Evolutionary conservation across 208 protist genomes (phyloP).

Genomic region (Tritrichomonas musculus): DNA sequence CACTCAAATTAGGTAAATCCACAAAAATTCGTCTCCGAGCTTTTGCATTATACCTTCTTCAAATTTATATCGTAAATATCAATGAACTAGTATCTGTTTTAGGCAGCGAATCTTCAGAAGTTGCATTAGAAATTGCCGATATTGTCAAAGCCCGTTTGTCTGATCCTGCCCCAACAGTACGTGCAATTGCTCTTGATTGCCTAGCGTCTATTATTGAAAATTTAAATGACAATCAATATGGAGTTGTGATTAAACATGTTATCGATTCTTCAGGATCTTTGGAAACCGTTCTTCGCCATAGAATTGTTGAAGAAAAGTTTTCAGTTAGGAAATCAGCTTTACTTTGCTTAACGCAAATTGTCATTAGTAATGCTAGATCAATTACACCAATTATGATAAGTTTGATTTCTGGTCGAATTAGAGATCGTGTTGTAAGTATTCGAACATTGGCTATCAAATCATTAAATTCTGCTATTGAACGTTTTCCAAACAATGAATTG

Average conservation of each 20-base stretch:
- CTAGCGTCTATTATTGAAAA: background rate
- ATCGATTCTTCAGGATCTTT: background rate
- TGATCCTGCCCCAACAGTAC: background rate
- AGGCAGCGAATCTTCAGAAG: background rate
- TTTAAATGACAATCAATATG: background rate
- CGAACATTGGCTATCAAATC: background rate
- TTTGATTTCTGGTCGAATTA: background rate
- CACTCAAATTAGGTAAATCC: background rate
- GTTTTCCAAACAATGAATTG: background rate
- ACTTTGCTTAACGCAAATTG: background rate
- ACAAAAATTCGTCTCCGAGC: background rate
- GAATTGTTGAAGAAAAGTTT: slow-evolving; percentile 18
- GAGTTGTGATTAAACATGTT: background rate
- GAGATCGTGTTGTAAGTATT: background rate
- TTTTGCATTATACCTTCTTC: background rate
- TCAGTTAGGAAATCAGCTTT: background rate
- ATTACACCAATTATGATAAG: background rate
- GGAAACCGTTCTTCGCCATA: background rate
- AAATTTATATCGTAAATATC: background rate
- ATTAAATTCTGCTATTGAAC: background rate
- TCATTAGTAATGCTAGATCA: background rate
- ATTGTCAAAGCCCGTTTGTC: background rate
- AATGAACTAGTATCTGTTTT: background rate
- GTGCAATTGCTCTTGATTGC: background rate
- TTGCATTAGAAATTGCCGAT: background rate